These are phyloP conservation scores for Microcos paniculata DNA, from an alignment of 345 rosid species.

Conservation along the genomic window DNA sequence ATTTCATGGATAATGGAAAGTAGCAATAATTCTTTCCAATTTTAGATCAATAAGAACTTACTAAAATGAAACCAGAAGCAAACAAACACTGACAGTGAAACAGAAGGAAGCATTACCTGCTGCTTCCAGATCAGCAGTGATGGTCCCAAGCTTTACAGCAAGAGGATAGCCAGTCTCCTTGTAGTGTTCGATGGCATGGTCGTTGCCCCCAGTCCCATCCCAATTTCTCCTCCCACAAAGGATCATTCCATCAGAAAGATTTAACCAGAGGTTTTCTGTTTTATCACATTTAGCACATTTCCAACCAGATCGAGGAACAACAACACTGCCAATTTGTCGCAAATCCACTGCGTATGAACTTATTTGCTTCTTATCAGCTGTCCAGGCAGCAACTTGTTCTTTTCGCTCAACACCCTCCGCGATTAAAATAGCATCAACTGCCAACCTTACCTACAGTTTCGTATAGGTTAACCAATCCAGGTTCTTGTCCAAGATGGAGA, in stretches of 20 bases:
- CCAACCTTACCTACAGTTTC: slow-evolving; percentile 70
- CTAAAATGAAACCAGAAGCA: background rate
- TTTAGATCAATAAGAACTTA: background rate
- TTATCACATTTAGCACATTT: slow-evolving; percentile 89
- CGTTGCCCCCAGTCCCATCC: slow-evolving; percentile 98
- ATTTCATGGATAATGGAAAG: background rate
- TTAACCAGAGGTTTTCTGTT: slow-evolving; percentile 91
- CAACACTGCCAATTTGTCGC: slow-evolving; percentile 69
- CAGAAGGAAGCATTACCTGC: slow-evolving; percentile 72
- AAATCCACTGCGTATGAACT: slow-evolving; percentile 75
- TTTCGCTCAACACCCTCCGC: slow-evolving; percentile 89
- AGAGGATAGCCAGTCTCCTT: slow-evolving; percentile 89
- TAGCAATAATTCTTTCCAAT: background rate
- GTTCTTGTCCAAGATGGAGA: slow-evolving; percentile 3
- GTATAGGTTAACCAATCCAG: background rate
- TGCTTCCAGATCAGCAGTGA: slow-evolving; percentile 91
- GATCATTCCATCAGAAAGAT: slow-evolving; percentile 95
- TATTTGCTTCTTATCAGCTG: slow-evolving; percentile 77
- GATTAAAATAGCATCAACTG: slow-evolving; percentile 76
- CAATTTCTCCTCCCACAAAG: slow-evolving; percentile 96
- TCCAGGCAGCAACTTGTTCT: slow-evolving; percentile 94
- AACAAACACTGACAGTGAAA: background rate
- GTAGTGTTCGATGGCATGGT: slow-evolving; percentile 90
- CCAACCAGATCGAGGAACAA: slow-evolving; percentile 91
- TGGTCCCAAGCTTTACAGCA: slow-evolving; percentile 96